A percentile compares a stretch with the other conserved stretches of the same genome.
Conservation (phyloP, 169 alveolate species). For the Cryptosporidium baileyi region DNA sequence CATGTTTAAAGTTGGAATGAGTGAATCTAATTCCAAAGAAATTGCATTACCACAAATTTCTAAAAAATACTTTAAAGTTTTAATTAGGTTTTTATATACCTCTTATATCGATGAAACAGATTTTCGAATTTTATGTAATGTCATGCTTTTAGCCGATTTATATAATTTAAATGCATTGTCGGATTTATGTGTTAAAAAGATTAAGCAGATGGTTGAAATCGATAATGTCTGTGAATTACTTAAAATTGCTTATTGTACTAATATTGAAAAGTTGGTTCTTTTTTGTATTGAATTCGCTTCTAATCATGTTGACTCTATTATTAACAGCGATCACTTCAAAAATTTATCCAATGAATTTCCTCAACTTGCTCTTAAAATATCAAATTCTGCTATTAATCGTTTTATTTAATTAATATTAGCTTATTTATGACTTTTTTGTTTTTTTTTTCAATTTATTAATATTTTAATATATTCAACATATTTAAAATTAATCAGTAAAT, state of each 20-base stretch:
- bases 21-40: slow-evolving; percentile 15
- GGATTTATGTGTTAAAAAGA: slow-evolving; percentile 5
- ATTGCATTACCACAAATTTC: slow-evolving; percentile 22
- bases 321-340: neutral
- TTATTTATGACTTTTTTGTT: neutral
- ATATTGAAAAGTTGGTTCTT: neutral
- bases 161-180: slow-evolving; percentile 29
- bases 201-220: slow-evolving; percentile 20
- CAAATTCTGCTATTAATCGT: neutral
- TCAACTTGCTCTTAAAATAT: slow-evolving; percentile 30
- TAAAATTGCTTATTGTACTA: slow-evolving; percentile 9
- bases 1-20: slow-evolving; percentile 55
- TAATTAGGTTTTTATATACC: slow-evolving; percentile 49
- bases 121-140: slow-evolving; percentile 18
- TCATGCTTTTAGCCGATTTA: slow-evolving; percentile 29
- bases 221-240: slow-evolving; percentile 37
- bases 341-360: slow-evolving; percentile 5
- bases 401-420: neutral
- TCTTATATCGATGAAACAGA: slow-evolving; percentile 55
- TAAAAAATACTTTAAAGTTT: slow-evolving; percentile 19
- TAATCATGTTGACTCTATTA: neutral
- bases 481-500: neutral
- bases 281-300: slow-evolving; percentile 63
- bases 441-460: neutral
- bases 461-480: neutral